Conservation (phyloP, 1,284 basidiomycete genomes). For the Thelephora terrestris region DNA sequence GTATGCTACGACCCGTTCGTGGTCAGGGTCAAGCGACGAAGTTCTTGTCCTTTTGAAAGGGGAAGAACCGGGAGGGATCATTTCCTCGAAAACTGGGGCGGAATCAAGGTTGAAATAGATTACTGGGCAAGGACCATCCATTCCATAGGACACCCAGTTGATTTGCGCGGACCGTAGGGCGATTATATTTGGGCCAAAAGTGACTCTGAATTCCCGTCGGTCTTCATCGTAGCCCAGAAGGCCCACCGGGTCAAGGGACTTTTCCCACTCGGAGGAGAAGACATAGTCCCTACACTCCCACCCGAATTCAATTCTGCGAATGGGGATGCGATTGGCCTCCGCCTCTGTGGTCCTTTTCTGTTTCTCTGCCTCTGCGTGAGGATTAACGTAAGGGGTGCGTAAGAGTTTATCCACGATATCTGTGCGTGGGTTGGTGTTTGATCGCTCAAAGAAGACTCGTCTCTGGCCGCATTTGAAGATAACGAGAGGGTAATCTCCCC, state of each 20-base stretch:
- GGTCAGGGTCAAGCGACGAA: slow-evolving; percentile 13
- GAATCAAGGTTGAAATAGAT: slow-evolving; percentile 33
- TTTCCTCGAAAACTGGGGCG: slow-evolving; percentile 35
- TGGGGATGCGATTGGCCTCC: slow-evolving; percentile 16
- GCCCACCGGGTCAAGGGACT: slow-evolving; percentile 13
- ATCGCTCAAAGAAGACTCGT: slow-evolving; percentile 28
- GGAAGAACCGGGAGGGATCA: not conserved
- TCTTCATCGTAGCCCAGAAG: slow-evolving; percentile 32
- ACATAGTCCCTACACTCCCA: slow-evolving; percentile 44
- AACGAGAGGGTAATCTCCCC: slow-evolving; percentile 14
- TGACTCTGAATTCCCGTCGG: slow-evolving; percentile 35
- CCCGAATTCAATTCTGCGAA: slow-evolving; percentile 37
- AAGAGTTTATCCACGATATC: slow-evolving; percentile 33
- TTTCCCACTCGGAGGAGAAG: slow-evolving; percentile 50
- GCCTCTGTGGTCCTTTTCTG: slow-evolving; percentile 22
- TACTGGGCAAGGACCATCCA: slow-evolving; percentile 17
- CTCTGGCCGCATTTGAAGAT: slow-evolving; percentile 22
- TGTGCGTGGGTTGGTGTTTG: slow-evolving; percentile 21
- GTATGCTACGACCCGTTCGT: slow-evolving; percentile 29
- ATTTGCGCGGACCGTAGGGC: slow-evolving; percentile 38
- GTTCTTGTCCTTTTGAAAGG: not conserved
- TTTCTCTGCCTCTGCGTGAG: slow-evolving; percentile 21
- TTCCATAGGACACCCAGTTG: slow-evolving; percentile 25
- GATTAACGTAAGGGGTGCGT: slow-evolving; percentile 37
- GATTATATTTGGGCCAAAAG: slow-evolving; percentile 23